Conservation (phyloP, 2,329 filamentous ascomycete genomes). For the Neophaeococcomyces mojaviensis region DNA sequence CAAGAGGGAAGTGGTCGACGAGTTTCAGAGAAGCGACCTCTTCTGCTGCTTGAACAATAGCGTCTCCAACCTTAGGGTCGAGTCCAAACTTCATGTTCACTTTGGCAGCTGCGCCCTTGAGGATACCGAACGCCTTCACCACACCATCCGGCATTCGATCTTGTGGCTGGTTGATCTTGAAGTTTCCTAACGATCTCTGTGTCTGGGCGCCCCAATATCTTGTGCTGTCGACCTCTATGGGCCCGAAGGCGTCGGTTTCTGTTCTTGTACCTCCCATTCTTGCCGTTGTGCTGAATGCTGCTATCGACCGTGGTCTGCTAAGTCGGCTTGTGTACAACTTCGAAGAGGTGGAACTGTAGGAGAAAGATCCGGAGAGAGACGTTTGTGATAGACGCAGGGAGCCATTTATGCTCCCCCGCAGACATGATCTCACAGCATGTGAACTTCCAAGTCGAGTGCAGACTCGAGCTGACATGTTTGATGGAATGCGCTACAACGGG, state of each 20-base stretch:
- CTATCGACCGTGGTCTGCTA: not conserved
- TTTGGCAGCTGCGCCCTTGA: slow-evolving; percentile 91
- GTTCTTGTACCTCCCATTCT: slow-evolving; percentile 51
- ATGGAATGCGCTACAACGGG: too few species aligned
- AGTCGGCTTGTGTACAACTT: not conserved
- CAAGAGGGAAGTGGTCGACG: slow-evolving; percentile 80
- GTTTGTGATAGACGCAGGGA: slow-evolving; percentile 10
- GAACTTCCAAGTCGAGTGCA: slow-evolving; percentile 3
- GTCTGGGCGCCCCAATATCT: slow-evolving; percentile 76
- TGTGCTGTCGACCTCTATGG: slow-evolving; percentile 69
- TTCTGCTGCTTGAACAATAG: slow-evolving; percentile 76
- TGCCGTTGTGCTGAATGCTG: slow-evolving; percentile 17
- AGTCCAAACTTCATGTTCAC: slow-evolving; percentile 95
- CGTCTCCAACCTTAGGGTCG: slow-evolving; percentile 80
- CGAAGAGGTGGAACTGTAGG: slow-evolving; percentile 6
- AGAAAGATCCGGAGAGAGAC: not conserved
- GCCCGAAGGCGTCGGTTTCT: slow-evolving; percentile 96
- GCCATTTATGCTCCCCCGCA: slow-evolving; percentile 16
- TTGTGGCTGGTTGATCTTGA: slow-evolving; percentile 98
- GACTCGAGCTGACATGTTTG: slow-evolving; percentile 3
- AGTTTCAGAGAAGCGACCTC: slow-evolving; percentile 81
- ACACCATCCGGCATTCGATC: slow-evolving; percentile 96
- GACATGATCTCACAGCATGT: slow-evolving; percentile 18
- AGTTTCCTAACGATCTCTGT: slow-evolving; percentile 78
- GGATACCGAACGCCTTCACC: slow-evolving; percentile 86